Evolutionary conservation across 441 rosid genomes (phyloP).

Genomic region (Mallotus repandus): DNA sequence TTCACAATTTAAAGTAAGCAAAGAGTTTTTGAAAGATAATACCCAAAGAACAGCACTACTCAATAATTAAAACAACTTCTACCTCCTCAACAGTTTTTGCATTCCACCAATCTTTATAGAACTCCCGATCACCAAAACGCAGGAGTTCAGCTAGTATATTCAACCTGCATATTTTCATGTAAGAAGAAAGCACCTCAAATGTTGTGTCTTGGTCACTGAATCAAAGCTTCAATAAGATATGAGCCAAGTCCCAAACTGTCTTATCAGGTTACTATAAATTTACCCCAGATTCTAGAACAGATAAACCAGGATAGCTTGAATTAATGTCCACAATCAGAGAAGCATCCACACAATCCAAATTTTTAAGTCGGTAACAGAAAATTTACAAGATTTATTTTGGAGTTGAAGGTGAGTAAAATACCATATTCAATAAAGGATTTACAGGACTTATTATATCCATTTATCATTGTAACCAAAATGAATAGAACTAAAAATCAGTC

Average conservation of each 20-base stretch:
- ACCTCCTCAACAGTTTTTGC: conserved; percentile 98
- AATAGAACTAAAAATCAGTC: background rate
- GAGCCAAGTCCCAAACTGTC: background rate
- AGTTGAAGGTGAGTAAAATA: background rate
- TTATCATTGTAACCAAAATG: background rate
- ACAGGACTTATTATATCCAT: background rate
- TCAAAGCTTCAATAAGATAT: conserved; percentile 2
- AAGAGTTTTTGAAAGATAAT: background rate
- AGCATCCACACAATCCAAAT: background rate
- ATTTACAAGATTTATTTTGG: background rate
- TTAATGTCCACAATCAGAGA: background rate
- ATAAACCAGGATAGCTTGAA: background rate
- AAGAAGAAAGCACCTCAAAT: conserved; percentile 9
- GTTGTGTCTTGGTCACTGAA: background rate
- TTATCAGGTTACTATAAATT: background rate
- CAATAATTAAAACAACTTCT: conserved; percentile 17
- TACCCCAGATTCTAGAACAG: background rate
- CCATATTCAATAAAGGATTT: background rate
- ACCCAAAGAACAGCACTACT: conserved; percentile 16
- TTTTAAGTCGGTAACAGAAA: background rate
- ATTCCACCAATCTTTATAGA: conserved; percentile 99
- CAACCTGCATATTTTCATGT: conserved; percentile 48
- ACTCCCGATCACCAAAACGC: conserved; percentile 97
- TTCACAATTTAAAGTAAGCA: conserved; percentile 27
- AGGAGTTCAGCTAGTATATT: conserved; percentile 97